Conservation (phyloP, 1,139 yeast genomes). For the Pneumocystis sp. region DNA sequence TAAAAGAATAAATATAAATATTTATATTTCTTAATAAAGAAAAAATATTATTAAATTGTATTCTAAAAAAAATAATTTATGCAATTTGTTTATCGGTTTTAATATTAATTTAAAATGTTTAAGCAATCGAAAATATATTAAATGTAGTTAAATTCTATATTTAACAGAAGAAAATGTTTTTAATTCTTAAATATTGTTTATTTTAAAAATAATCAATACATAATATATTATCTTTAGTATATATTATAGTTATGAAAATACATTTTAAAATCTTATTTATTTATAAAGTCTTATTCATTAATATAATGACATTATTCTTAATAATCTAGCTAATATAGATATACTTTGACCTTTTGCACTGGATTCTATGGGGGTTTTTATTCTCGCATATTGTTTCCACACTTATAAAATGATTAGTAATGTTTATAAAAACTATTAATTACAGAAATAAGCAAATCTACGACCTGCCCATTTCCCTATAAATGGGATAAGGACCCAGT, state of each 20-base stretch:
- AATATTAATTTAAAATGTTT: no score
- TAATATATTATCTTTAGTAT: background rate
- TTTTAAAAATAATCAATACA: background rate
- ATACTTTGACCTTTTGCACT: background rate
- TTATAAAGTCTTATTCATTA: background rate
- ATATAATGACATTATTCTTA: background rate
- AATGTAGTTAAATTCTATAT: no score
- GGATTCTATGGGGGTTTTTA: background rate
- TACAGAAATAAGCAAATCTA: background rate
- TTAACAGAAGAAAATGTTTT: background rate
- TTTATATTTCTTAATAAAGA: background rate
- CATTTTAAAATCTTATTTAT: background rate
- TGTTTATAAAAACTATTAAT: background rate
- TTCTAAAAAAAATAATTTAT: background rate
- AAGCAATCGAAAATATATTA: background rate
- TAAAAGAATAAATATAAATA: background rate
- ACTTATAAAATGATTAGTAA: background rate
- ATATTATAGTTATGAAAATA: background rate
- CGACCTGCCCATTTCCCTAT: background rate
- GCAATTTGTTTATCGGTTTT: background rate
- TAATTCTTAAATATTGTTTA: background rate
- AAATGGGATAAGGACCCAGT: background rate
- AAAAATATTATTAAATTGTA: background rate
- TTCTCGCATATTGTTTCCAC: background rate
- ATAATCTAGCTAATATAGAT: background rate